These are phyloP conservation scores for Barnettozyma sucrosica DNA, from an alignment of 805 yeast genomes.

Conservation along the genomic window DNA sequence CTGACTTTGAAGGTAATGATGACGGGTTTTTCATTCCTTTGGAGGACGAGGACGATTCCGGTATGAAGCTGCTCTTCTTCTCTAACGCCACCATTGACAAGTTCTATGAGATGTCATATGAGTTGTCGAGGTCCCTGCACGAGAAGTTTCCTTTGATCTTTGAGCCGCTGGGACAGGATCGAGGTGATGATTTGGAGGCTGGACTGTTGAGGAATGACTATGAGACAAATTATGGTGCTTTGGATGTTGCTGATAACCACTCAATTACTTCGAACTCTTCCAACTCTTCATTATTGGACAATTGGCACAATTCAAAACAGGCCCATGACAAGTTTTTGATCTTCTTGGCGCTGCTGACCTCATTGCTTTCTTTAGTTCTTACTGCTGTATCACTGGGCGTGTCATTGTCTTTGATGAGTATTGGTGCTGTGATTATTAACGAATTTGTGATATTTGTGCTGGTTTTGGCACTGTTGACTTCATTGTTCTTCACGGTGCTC, in stretches of 20 bases:
- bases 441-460: constrained; percentile 28
- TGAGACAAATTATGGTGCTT: neutral
- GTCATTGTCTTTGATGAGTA: constrained; percentile 27
- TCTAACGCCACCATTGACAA: constrained; percentile 25
- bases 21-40: constrained; percentile 32
- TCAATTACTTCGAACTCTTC: constrained; percentile 12
- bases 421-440: constrained; percentile 20
- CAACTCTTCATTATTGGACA: neutral
- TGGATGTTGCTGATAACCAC: constrained; percentile 11
- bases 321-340: constrained; percentile 40
- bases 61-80: constrained; percentile 13
- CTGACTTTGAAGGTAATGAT: constrained; percentile 42
- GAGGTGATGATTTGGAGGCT: neutral
- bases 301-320: constrained; percentile 1
- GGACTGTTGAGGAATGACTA: neutral
- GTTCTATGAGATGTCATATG: constrained; percentile 19
- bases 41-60: constrained; percentile 22
- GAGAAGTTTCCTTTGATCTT: constrained; percentile 19
- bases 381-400: constrained; percentile 41
- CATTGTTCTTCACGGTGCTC: constrained; percentile 37
- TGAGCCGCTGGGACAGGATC: constrained; percentile 1
- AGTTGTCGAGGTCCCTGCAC: constrained; percentile 12
- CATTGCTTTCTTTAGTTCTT: constrained; percentile 35
- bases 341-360: constrained; percentile 37
- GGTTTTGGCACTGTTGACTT: constrained; percentile 36